Base-by-base conservation (phyloP, 306 rosid species). In the Coriaria nepalensis region DNA sequence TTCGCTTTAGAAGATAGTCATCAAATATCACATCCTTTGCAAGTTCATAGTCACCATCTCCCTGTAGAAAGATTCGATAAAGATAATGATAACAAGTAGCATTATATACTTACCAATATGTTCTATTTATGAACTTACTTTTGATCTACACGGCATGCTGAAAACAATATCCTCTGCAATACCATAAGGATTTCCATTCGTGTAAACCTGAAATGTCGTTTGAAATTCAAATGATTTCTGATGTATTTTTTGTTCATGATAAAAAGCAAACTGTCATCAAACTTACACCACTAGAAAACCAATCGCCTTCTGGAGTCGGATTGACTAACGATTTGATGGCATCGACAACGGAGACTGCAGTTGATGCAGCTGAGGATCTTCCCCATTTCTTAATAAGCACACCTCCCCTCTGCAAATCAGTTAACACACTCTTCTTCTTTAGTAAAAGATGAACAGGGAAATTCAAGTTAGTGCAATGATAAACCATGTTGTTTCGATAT, bases 301-400 rank as follows among this genome's bases (percentile, higher is more conserved):
- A 90, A 64, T 90, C 92, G 40, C 98, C 95, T 76, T 90, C 67
- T 3, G 94, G 94, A 57, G 98, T 90, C 6, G 95, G 95, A 64
- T 68, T 90, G 54, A 86, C 37, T 68, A 90, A 61, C 49, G 98
- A 85, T 49, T 80, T 69, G 2, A 90, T 85, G 56, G 92, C 98
- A 62, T 90, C 98, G 35, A 68, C 92, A 50, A 85, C 69, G 4
- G 98, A 90, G 40, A 81, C 92, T 35, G 95, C 20, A 63, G 98
- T 90, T 41, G 98, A 90, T 60, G 98, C 98, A 61, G 98, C 98
- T 37, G 98, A 90, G 5, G 98, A 90, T 79, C 98, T 77, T 59
- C 98, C 98, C 98, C 98, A 90, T 66, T 90, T 90, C 53, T 85
- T 8, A 50, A 85, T 90, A 47, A 90, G 87, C 57, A 41, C 75